Base-by-base conservation (phyloP, 2,329 filamentous ascomycete species). In the Fusarium tupiense region DNA sequence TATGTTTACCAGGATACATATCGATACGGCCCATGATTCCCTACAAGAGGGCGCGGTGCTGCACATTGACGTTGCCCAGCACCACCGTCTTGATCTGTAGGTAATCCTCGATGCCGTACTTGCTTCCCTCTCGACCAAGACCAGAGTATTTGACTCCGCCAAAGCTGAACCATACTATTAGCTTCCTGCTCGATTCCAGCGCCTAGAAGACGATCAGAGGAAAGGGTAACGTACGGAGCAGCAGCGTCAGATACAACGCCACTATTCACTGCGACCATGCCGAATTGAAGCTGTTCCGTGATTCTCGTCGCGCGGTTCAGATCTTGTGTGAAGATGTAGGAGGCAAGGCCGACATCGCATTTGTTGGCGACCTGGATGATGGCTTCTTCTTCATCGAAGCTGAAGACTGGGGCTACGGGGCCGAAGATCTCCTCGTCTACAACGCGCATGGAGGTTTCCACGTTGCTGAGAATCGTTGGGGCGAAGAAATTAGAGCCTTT, bases 291-390 rank as follows among this genome's bases (percentile, higher is more conserved):
- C 72, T 89, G 91, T 84, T 93, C 91, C 63, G 92, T 83, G 78
- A 93, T 82, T 68, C 91, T 85, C 89, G 90, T 92, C 61, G 89
- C 85, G 1, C 91, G 89, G 78, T 92, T 90, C 8, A 92, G 83
- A 74, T 92, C 90, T 83, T 91, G 91, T 1, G 91, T 93, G 80
- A 92, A 92, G 69, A 89, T 89, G 77, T 92, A 93, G 44, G 88
- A 91, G 12, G 91, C 91, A 68, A 92, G 81, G 11, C 91, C 91
- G 88, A 92, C 71, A 54, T 86, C 88, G 14, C 89, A 91, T 60
- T 89, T 86, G 73, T 92, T 92, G 6, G 91, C 90, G 47, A 83
- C 80, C 64, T 44, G 43, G 16, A 44, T 19, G n/a, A 44, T 44
- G 43, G 85, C 81, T 8, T 92, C 88, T 74, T 93, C 91, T 0